A percentile compares a stretch with the other conserved stretches of the same genome.
Conservation (phyloP, 2,329 filamentous ascomycete genomes). For the Zasmidium cellare region DNA sequence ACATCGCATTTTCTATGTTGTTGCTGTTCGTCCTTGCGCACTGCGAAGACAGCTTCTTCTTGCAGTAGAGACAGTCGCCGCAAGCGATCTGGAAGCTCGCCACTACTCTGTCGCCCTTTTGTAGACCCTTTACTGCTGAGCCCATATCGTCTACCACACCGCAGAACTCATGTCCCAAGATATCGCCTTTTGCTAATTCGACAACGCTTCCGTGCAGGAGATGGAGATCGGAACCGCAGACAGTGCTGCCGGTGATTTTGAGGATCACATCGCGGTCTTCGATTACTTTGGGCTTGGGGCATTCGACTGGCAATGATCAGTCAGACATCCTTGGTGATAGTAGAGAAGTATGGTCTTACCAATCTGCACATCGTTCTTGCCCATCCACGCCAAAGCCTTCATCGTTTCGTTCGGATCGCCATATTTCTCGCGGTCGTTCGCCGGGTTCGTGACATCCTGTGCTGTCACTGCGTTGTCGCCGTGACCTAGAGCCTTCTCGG, state of each 20-base stretch:
- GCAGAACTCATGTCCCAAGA: slow-evolving; percentile 55
- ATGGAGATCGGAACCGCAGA: slow-evolving; percentile 63
- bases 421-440: slow-evolving; percentile 47
- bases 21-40: slow-evolving; percentile 81
- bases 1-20: slow-evolving; percentile 70
- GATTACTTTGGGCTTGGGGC: slow-evolving; percentile 69
- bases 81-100: slow-evolving; percentile 83
- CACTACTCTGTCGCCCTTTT: slow-evolving; percentile 64
- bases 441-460: slow-evolving; percentile 71
- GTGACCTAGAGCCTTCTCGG: slow-evolving; percentile 69
- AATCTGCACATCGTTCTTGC: slow-evolving; percentile 75
- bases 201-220: slow-evolving; percentile 52
- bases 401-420: slow-evolving; percentile 59
- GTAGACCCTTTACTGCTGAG: slow-evolving; percentile 42
- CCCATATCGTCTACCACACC: slow-evolving; percentile 51
- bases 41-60: slow-evolving; percentile 73
- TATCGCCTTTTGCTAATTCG: slow-evolving; percentile 54
- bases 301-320: slow-evolving; percentile 49
- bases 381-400: slow-evolving; percentile 80
- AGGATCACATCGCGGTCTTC: slow-evolving; percentile 77
- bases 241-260: slow-evolving; percentile 68
- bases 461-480: slow-evolving; percentile 62
- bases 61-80: slow-evolving; percentile 71
- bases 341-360: slow-evolving; percentile 39
- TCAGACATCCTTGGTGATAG: neutral